These are phyloP conservation scores for Tulasnella sp. DNA, from an alignment of 768 basidiomycete genomes.

Conservation along the genomic window DNA sequence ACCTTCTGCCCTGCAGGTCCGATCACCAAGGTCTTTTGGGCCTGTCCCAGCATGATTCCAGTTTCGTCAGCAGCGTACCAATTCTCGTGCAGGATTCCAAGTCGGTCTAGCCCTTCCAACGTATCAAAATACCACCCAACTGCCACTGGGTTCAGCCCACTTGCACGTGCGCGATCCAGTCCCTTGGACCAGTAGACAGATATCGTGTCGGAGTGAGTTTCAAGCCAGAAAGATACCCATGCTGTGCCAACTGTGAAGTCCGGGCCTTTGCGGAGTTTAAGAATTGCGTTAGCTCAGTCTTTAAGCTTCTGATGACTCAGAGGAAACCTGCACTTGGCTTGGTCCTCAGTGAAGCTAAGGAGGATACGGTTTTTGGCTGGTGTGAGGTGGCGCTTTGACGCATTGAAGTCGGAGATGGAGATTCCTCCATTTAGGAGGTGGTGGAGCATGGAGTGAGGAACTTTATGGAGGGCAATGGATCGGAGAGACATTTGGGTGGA, in stretches of 20 bases:
- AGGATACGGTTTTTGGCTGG: constrained; percentile 34
- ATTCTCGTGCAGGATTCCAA: neutral
- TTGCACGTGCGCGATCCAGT: constrained; percentile 21
- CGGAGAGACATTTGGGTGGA: neutral
- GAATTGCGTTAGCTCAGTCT: constrained; percentile 39
- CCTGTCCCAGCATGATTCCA: constrained; percentile 21
- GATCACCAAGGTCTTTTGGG: constrained; percentile 23
- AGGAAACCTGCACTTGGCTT: constrained; percentile 41
- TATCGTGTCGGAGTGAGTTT: neutral
- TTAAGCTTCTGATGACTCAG: constrained; percentile 39
- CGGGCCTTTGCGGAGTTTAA: constrained; percentile 9
- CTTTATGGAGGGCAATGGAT: neutral
- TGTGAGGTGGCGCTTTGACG: constrained; percentile 37
- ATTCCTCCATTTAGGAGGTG: constrained; percentile 7
- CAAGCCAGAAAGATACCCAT: constrained; percentile 30
- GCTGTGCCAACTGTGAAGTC: constrained; percentile 2
- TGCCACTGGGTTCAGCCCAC: constrained; percentile 12
- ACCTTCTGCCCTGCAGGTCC: constrained; percentile 29
- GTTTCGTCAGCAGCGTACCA: constrained; percentile 30
- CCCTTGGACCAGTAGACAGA: constrained; percentile 1
- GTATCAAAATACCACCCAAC: constrained; percentile 23
- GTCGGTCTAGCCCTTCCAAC: constrained; percentile 18
- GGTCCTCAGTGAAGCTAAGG: neutral
- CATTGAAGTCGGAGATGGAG: constrained; percentile 36
- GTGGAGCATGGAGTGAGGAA: neutral